Percentiles rank a stretch among this genome's conserved stretches.
These are phyloP conservation scores for Colletotrichum abscissum DNA, from an alignment of 2,329 filamentous ascomycete genomes.

Conservation along the genomic window DNA sequence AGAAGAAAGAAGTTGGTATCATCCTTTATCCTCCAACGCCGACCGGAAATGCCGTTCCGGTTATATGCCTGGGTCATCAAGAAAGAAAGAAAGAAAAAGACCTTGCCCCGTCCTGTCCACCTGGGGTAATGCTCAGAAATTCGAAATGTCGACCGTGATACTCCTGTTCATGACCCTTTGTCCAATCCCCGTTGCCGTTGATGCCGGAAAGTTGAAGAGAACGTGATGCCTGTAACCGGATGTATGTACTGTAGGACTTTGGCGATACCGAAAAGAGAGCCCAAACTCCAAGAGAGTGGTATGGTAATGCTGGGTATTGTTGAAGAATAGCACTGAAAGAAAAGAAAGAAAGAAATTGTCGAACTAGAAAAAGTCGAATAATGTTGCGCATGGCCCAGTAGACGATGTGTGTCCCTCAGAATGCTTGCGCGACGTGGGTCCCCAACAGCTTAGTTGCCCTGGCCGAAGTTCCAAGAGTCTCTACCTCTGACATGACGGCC, in stretches of 20 bases:
- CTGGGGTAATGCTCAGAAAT: not conserved
- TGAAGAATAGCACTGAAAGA: not conserved
- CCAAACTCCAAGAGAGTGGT: not conserved
- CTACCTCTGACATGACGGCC: constrained; percentile 29
- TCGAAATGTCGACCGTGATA: constrained; percentile 18
- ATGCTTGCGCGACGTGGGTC: not conserved
- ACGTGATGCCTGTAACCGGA: constrained; percentile 24
- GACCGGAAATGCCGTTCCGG: constrained; percentile 29
- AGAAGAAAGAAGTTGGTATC: constrained; percentile 33
- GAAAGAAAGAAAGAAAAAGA: constrained; percentile 6
- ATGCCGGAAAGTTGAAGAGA: constrained; percentile 27
- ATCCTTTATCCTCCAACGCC: constrained; percentile 33
- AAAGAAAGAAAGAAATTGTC: not conserved
- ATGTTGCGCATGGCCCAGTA: not conserved
- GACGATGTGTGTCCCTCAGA: not conserved
- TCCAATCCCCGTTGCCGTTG: constrained; percentile 31
- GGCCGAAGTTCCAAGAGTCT: constrained; percentile 33
- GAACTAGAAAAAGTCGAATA: not conserved
- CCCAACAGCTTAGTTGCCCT: constrained; percentile 9
- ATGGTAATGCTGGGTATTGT: not conserved
- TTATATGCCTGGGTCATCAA: constrained; percentile 18
- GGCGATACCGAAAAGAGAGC: constrained; percentile 1
- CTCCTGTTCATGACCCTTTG: constrained; percentile 24
- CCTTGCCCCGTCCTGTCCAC: constrained; percentile 1
- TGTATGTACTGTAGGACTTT: not conserved